These are phyloP conservation scores for Aspergillus aculeatinus DNA, from an alignment of 2,329 filamentous ascomycete genomes.

Conservation along the genomic window DNA sequence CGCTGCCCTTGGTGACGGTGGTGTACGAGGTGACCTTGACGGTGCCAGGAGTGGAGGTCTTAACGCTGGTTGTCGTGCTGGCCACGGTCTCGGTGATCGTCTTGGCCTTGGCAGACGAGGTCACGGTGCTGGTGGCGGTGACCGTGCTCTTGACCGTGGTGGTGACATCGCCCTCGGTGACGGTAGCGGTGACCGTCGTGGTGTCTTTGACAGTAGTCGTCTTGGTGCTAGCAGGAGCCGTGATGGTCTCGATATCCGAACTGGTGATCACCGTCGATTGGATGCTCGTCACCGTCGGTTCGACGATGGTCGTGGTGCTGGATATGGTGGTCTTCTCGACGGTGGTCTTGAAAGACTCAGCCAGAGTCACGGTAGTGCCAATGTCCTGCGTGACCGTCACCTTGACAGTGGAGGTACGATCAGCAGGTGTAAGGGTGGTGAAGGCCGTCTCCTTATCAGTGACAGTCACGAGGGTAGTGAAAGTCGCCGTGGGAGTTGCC, in stretches of 20 bases:
- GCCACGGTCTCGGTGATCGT: conserved; percentile 1
- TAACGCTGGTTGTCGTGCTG: not conserved
- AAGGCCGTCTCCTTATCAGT: conserved; percentile 16
- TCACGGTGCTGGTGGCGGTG: conserved; percentile 1
- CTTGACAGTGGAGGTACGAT: conserved; percentile 13
- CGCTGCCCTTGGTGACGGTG: conserved; percentile 31
- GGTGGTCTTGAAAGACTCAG: conserved; percentile 10
- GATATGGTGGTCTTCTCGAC: conserved; percentile 26
- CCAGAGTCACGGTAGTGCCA: conserved; percentile 7
- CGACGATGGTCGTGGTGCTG: conserved; percentile 24
- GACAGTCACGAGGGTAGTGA: conserved; percentile 26
- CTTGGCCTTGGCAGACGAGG: conserved; percentile 9
- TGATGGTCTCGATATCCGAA: conserved; percentile 35
- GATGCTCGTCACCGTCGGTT: conserved; percentile 29
- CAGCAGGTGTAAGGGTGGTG: conserved; percentile 16
- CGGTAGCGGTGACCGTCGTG: conserved; percentile 23
- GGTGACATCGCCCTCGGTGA: conserved; percentile 26
- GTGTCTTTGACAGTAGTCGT: conserved; percentile 21
- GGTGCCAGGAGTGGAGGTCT: not conserved
- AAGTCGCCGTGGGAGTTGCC: not conserved
- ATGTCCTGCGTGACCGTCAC: conserved; percentile 7
- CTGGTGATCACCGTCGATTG: conserved; percentile 26
- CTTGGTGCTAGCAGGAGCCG: conserved; percentile 27
- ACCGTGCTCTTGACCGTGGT: conserved; percentile 11
- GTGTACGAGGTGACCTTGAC: not conserved